Evolutionary conservation across 768 basidiomycete genomes (phyloP).

Genomic region (Suillus brevipes): DNA sequence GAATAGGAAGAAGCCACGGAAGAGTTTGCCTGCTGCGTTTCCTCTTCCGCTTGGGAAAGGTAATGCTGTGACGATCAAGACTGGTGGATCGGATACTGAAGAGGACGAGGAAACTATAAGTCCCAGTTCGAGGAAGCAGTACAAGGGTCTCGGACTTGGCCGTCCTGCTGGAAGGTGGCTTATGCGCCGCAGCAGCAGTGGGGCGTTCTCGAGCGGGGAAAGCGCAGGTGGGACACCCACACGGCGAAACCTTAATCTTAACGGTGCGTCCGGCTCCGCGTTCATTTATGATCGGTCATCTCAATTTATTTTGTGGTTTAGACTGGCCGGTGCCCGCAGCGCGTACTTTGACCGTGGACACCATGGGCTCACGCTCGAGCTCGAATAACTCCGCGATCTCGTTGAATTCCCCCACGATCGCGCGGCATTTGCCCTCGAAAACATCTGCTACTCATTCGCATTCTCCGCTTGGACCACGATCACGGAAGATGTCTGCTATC

Average conservation of each 20-base stretch:
- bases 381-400: slow-evolving; percentile 52
- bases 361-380: slow-evolving; percentile 57
- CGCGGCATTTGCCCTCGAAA: slow-evolving; percentile 33
- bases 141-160: slow-evolving; percentile 67
- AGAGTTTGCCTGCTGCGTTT: slow-evolving; percentile 77
- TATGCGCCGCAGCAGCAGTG: slow-evolving; percentile 78
- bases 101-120: slow-evolving; percentile 58
- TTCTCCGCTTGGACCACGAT: slow-evolving; percentile 9
- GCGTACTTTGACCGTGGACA: slow-evolving; percentile 43
- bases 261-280: not conserved
- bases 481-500: slow-evolving; percentile 24
- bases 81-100: slow-evolving; percentile 57
- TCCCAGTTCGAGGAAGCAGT: slow-evolving; percentile 58
- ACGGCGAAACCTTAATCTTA: slow-evolving; percentile 50
- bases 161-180: slow-evolving; percentile 56
- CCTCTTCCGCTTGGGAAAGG: slow-evolving; percentile 40
- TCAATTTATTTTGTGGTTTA: slow-evolving; percentile 23
- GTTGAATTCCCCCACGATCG: slow-evolving; percentile 47
- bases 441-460: slow-evolving; percentile 5
- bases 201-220: slow-evolving; percentile 77
- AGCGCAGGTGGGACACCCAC: slow-evolving; percentile 65
- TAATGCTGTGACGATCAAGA: slow-evolving; percentile 32
- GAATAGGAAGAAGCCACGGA: slow-evolving; percentile 48
- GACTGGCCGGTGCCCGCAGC: slow-evolving; percentile 59
- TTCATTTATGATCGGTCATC: not conserved